Conservation (phyloP, 371 early-diverging fungal species). For the Mortierella sp. region DNA sequence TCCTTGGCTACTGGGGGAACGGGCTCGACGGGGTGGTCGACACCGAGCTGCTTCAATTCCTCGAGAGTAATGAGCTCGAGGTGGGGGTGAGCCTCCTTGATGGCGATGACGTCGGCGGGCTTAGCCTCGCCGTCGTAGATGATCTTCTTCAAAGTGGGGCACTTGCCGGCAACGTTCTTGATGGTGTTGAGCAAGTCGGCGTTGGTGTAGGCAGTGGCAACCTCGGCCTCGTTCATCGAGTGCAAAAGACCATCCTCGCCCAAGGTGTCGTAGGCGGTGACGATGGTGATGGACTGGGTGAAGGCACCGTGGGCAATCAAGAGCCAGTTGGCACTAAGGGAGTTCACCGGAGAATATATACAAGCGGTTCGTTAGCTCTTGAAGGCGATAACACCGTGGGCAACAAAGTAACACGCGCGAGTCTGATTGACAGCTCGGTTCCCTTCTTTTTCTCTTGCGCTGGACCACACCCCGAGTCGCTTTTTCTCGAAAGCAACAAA, state of each 20-base stretch:
- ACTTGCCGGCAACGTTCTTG: slow-evolving; percentile 68
- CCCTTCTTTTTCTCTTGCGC: background rate
- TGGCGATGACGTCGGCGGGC: slow-evolving; percentile 60
- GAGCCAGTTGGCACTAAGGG: slow-evolving; percentile 79
- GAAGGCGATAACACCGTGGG: background rate
- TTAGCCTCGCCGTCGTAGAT: slow-evolving; percentile 84
- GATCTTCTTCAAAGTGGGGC: slow-evolving; percentile 77
- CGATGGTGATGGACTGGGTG: slow-evolving; percentile 81
- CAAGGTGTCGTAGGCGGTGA: slow-evolving; percentile 91
- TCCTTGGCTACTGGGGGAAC: slow-evolving; percentile 80
- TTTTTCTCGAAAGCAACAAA: background rate
- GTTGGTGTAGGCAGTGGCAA: slow-evolving; percentile 83
- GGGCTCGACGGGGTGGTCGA: slow-evolving; percentile 71
- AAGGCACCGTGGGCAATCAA: slow-evolving; percentile 77
- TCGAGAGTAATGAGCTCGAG: slow-evolving; percentile 67
- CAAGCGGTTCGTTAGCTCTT: background rate
- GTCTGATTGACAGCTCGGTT: background rate
- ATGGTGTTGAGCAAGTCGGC: slow-evolving; percentile 86
- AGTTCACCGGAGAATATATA: background rate
- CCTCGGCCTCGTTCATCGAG: slow-evolving; percentile 89
- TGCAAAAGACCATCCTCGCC: slow-evolving; percentile 90
- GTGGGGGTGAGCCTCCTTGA: slow-evolving; percentile 57
- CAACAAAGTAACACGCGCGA: background rate
- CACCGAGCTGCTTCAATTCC: slow-evolving; percentile 75
- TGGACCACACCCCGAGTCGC: background rate